Percentiles rank a stretch among this genome's conserved stretches.
Evolutionary conservation across 2,329 filamentous ascomycete species (phyloP).

Genomic region (Diaporthe capsici): DNA sequence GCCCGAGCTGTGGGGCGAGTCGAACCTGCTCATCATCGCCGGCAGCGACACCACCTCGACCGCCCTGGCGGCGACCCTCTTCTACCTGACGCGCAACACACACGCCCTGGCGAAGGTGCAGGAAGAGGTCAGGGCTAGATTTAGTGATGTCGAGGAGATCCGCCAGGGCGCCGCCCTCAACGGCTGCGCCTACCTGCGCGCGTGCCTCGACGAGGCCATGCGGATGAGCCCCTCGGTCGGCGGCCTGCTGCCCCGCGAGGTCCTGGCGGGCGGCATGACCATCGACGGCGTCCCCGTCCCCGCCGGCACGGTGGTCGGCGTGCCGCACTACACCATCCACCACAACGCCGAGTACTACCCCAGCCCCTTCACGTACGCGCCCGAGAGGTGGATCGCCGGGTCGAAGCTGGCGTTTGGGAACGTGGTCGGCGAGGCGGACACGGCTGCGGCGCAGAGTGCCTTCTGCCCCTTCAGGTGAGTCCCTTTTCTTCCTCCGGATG

Average conservation of each 20-base stretch:
- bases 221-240: constrained; percentile 73
- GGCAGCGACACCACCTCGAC: constrained; percentile 81
- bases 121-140: constrained; percentile 66
- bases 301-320: constrained; percentile 73
- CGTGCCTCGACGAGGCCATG: constrained; percentile 77
- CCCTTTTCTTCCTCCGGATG: not conserved
- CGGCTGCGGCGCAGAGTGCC: constrained; percentile 72
- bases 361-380: constrained; percentile 69
- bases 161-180: constrained; percentile 64
- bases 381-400: constrained; percentile 75
- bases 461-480: constrained; percentile 77
- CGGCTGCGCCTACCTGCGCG: constrained; percentile 71
- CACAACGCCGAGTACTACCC: constrained; percentile 76
- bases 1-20: constrained; percentile 79
- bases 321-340: constrained; percentile 77
- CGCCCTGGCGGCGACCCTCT: constrained; percentile 73
- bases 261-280: constrained; percentile 67
- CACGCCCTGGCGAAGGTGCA: constrained; percentile 61
- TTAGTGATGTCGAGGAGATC: constrained; percentile 68
- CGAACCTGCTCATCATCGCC: constrained; percentile 79
- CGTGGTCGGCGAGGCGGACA: constrained; percentile 63
- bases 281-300: constrained; percentile 69
- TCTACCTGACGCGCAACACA: constrained; percentile 71
- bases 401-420: constrained; percentile 55
- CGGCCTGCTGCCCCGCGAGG: constrained; percentile 72